Base-by-base conservation (phyloP, 495 filamentous ascomycete genomes). In the Penicillium canariense region DNA sequence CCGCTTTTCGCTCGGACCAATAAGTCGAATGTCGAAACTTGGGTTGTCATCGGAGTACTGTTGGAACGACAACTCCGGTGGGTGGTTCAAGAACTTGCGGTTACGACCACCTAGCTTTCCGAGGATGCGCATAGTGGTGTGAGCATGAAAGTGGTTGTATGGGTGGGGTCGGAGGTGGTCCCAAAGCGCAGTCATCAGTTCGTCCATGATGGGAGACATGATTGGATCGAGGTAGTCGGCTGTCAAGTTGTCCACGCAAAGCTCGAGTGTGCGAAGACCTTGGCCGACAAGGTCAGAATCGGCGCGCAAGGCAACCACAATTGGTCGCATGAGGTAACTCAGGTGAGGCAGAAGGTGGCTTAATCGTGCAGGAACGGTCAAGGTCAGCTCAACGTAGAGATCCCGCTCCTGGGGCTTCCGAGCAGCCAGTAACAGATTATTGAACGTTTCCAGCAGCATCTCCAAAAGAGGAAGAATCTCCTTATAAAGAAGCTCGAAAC, bases 181-280 rank as follows among this genome's bases (percentile, higher is more conserved):
- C 82, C 93, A 97, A 7, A 99, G 79, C 4, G 91, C 92, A 36
- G 90, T 90, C 92, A 97, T 97, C 48, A 99, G 73, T 57, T 99
- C 95, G 60, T 97, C 94, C 71, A 99, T 97, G 39, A 96, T 94
- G 2, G 95, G 95, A 5, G 91, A 90, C 94, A 99, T 99, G 51
- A 99, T 99, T 0, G 95, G 95, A 60, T 99, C 95, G 27, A 99
- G 68, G 63, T 99, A 99, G 60, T 99, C 95, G 0, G 94, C 92
- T 0, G 95, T 99, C 1, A 99, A 80, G 61, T 99, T 99, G 56
- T 99, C 95, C 22, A 99, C 95, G 63, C 95, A 99, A 14, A 99
- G 80, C 65, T 99, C 95, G 14, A 99, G 76, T 0, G 95, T 99
- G 20, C 95, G 79, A 3, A 99, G 78, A 0, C 95, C 95, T 67